These are phyloP conservation scores for Hypoxylon sp. DNA, from an alignment of 2,329 filamentous ascomycete species.

Conservation along the genomic window DNA sequence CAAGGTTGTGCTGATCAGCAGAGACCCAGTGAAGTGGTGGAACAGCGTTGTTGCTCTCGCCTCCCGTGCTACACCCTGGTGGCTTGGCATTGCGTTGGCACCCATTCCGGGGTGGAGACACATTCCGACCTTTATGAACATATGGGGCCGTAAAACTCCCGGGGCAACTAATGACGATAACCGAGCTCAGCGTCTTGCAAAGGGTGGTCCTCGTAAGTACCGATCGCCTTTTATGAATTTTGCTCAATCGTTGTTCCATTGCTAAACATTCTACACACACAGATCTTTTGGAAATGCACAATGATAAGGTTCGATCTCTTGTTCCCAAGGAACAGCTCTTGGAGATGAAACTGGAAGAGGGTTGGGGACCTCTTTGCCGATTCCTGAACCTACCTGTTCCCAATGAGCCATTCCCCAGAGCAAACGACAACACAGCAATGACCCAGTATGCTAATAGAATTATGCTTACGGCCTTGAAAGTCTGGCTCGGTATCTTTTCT, in stretches of 20 bases:
- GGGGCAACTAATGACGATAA: constrained; percentile 29
- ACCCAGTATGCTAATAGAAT: constrained; percentile 41
- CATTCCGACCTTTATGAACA: constrained; percentile 33
- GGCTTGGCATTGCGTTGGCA: constrained; percentile 30
- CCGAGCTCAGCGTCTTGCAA: constrained; percentile 32
- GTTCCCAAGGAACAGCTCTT: constrained; percentile 46
- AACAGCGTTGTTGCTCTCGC: constrained; percentile 42
- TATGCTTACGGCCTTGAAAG: constrained; percentile 33
- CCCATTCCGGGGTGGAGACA: constrained; percentile 46
- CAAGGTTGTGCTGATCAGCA: constrained; percentile 43
- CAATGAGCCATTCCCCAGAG: constrained; percentile 46
- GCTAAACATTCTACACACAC: neutral
- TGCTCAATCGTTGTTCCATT: neutral
- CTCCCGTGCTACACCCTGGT: constrained; percentile 35
- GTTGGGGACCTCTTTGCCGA: constrained; percentile 48
- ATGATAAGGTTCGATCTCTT: constrained; percentile 35
- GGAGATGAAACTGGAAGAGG: constrained; percentile 49
- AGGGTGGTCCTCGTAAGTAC: constrained; percentile 41
- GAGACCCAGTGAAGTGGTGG: constrained; percentile 46
- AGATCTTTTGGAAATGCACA: constrained; percentile 40
- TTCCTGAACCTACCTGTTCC: constrained; percentile 47
- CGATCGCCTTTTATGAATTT: neutral
- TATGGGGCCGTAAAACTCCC: constrained; percentile 33
- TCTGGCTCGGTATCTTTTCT: constrained; percentile 43
- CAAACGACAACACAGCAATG: constrained; percentile 49